Base-by-base conservation (phyloP, 352 stramenopile genomes). In the Poterioochromonas sp. region DNA sequence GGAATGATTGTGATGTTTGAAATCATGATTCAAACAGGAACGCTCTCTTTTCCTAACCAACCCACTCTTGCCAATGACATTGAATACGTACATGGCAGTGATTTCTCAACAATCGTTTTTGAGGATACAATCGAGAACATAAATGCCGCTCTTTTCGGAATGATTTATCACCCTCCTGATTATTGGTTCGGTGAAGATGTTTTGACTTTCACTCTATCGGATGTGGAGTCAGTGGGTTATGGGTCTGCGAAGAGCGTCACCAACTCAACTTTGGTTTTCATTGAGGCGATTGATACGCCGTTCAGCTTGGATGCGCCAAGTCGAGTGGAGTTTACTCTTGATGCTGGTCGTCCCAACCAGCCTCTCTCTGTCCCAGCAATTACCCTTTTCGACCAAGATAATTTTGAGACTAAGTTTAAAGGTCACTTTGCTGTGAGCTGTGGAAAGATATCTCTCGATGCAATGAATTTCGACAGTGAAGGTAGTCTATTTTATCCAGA, bases 1-100 rank as follows among this genome's bases (percentile, higher is more conserved):
- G 71, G 71, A 8, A 69, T 78, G 49, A 29, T 37, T 29, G 54
- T 78, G 2, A 0, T 20, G n/a, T 12, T 78, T 8, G 70, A 78
- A 49, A 41, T 78, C 3, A 78, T 18, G n/a, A 22, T 69, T 0
- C 12, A 15, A 11, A 15, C 1, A 8, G 71, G 71, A 29, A 43
- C 47, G 0, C 1, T 78, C 8, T 3, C 43, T 26, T 40, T 78
- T 22, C 15, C 34, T 37, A 41, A 63, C 39, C 1, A 12, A 34
- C 43, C 41, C 11, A 5, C 11, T 8, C 53, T 68, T 22, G 11
- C 41, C 15, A 58, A 29, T 76, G 12, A 58, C 65, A 49, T 76
- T 58, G 12, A 32, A 15, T 49, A 37, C 39, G 40, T 63, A 11
- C 35, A 15, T 58, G 18, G 26, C 26, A 26, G 2, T 40, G 32